A percentile compares a stretch with the other conserved stretches of the same genome.
These are phyloP conservation scores for Backusella circina DNA, from an alignment of 192 early-diverging fungal species.

Conservation along the genomic window DNA sequence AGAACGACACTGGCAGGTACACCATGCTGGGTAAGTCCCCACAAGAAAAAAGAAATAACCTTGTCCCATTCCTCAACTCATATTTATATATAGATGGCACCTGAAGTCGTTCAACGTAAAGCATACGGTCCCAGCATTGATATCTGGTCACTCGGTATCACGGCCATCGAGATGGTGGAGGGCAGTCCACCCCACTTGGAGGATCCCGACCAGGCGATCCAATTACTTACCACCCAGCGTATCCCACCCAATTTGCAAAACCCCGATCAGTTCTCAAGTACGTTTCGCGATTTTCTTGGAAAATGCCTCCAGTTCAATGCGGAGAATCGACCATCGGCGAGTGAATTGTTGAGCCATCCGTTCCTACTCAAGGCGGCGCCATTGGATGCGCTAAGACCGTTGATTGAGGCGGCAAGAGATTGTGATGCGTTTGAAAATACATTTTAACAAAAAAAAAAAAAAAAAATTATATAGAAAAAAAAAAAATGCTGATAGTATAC, in stretches of 20 bases:
- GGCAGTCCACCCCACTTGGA: slow-evolving; percentile 93
- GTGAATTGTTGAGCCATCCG: slow-evolving; percentile 76
- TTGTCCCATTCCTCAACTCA: background rate
- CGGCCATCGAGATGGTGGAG: slow-evolving; percentile 96
- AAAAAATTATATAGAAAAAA: too few relatives aligned
- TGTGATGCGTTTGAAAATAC: background rate
- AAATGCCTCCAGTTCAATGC: slow-evolving; percentile 79
- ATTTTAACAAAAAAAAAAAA: background rate
- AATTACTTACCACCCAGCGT: slow-evolving; percentile 86
- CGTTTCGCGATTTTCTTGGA: slow-evolving; percentile 81
- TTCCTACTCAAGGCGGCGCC: slow-evolving; percentile 82
- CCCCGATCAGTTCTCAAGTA: slow-evolving; percentile 69
- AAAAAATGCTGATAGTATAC: too few relatives aligned
- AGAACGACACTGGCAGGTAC: slow-evolving; percentile 81
- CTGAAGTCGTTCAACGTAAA: slow-evolving; percentile 87
- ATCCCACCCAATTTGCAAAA: slow-evolving; percentile 77
- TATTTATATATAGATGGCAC: slow-evolving; percentile 65
- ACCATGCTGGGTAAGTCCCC: slow-evolving; percentile 84
- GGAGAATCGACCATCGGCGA: slow-evolving; percentile 72
- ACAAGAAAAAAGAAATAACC: background rate
- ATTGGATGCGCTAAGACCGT: slow-evolving; percentile 67
- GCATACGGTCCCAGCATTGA: slow-evolving; percentile 91
- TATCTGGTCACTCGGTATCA: slow-evolving; percentile 97
- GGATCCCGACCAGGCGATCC: slow-evolving; percentile 76
- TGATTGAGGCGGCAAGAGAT: slow-evolving; percentile 47